These are phyloP conservation scores for rapeseed (Brassica napus) DNA, from an alignment of 345 rosid species.

Conservation along the genomic window DNA sequence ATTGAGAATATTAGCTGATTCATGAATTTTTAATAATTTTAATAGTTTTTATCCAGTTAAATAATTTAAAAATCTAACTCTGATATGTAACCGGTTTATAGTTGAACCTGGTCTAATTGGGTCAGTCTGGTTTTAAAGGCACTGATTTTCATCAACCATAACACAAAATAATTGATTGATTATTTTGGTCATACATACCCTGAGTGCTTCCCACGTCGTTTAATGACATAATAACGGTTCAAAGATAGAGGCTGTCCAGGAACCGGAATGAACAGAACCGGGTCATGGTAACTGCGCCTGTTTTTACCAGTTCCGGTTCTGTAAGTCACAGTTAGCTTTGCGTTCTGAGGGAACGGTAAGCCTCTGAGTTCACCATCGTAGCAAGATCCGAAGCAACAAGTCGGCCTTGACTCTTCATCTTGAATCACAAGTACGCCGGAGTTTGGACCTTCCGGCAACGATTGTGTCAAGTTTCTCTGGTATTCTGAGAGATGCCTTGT, in stretches of 20 bases:
- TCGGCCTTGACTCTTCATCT: slow-evolving; percentile 56
- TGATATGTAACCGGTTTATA: no score
- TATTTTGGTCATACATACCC: slow-evolving; percentile 6
- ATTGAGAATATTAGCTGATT: no score
- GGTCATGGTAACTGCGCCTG: not conserved
- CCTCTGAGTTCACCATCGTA: slow-evolving; percentile 18
- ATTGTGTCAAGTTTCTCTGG: slow-evolving; percentile 36
- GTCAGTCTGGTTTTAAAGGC: no score
- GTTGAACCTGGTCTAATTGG: no score
- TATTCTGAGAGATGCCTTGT: slow-evolving; percentile 46
- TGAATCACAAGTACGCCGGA: slow-evolving; percentile 54
- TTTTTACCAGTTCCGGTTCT: not conserved
- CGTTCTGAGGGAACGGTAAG: slow-evolving; percentile 34
- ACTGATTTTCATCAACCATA: not conserved
- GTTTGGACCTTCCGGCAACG: slow-evolving; percentile 53
- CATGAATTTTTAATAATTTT: no score
- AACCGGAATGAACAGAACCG: slow-evolving; percentile 49
- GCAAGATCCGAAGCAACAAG: slow-evolving; percentile 54
- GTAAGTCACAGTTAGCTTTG: slow-evolving; percentile 15
- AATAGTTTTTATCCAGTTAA: no score
- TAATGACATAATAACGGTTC: slow-evolving; percentile 42
- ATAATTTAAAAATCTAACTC: no score
- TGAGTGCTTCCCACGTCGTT: slow-evolving; percentile 17
- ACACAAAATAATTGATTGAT: not conserved
- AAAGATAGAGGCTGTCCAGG: slow-evolving; percentile 51